phyloP scores from a whole-genome alignment of 306 rosid species.

The Astragalus membranaceus region DNA sequence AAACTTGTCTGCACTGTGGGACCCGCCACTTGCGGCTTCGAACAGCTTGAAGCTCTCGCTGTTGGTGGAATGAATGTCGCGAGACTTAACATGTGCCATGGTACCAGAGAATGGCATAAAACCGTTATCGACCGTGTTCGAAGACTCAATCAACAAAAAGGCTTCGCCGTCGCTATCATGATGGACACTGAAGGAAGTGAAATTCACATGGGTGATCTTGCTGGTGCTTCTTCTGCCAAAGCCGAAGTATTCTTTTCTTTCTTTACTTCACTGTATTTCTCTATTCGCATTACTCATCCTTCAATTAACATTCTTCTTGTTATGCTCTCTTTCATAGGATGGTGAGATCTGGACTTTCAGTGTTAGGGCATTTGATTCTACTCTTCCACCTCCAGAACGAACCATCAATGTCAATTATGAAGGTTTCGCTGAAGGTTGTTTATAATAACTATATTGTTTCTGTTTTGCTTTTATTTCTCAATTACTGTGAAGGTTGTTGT shows the following conservation, averaged over 20 bases:
- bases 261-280: not conserved
- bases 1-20: conserved; percentile 89
- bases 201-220: conserved; percentile 98
- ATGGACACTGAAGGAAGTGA: conserved; percentile 99
- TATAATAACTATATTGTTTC: not conserved
- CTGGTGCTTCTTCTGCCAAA: conserved; percentile 85
- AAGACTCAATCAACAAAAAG: conserved; percentile 78
- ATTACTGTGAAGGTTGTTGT: not conserved
- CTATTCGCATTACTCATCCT: not conserved
- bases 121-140: conserved; percentile 66
- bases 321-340: conserved; percentile 41
- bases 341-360: conserved; percentile 97
- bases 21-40: conserved; percentile 76
- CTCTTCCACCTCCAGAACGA: conserved; percentile 79
- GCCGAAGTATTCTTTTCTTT: conserved; percentile 49
- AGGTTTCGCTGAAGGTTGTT: conserved; percentile 96
- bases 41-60: conserved; percentile 87
- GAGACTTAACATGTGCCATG: conserved; percentile 90
- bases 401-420: conserved; percentile 84
- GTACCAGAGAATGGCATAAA: conserved; percentile 84
- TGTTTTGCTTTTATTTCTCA: not conserved
- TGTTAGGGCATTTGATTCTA: conserved; percentile 77
- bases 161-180: conserved; percentile 93
- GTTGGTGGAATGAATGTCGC: conserved; percentile 98
- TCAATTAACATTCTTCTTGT: not conserved